Base-by-base conservation (phyloP, 2,329 filamentous ascomycete species). In the Chaetomium strumarium region DNA sequence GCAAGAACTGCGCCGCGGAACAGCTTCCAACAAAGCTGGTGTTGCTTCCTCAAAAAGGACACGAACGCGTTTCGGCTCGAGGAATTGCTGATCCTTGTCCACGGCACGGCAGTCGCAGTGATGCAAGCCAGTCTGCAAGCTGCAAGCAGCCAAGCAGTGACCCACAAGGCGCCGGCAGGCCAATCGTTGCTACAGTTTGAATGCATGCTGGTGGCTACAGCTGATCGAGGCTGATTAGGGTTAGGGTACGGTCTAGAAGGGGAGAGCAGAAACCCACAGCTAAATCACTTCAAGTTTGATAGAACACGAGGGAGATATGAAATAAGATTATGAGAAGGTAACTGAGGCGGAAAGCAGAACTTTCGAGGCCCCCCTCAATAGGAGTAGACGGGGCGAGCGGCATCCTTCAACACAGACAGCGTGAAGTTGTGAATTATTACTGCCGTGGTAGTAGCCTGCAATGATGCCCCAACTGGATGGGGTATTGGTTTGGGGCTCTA, bases 21-120 rank as follows among this genome's bases (percentile, higher is more conserved):
- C 30, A 13, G 13, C 30, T 34, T 38, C 29, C 16, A 29, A 34
- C 46, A 36, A 29, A 42, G 46, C 17, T 39, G 40, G 31, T 7
- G 41, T 43, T 42, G 46, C 36, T 12, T 33, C 43, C 19, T 29
- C 20, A 16, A 48, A 52, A 44, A 57, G 55, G 55, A 57, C 55
- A 57, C 55, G 55, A 56, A 49, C 55, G 51, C 55, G 55, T 54
- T 54, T 41, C 47, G 42, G 52, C 3, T 8, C 34, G 30, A 41
- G 12, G 29, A 41, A 40, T 47, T 42, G 44, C 46, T 48, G 39
- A 54, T 44, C 53, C 49, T 39, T 55, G 53, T 33, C 37, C 45
- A 20, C 36, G 16, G 49, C 40, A 53, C 46, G 47, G 46, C 54
- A 56, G 39, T 53, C 43, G 46, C 54, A 56, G 39, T 53, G 54